Evolutionary conservation across 2,329 filamentous ascomycete genomes (phyloP), one percentile per base, ranked within the genome.

Genomic region (Arachnomyces sp.): DNA sequence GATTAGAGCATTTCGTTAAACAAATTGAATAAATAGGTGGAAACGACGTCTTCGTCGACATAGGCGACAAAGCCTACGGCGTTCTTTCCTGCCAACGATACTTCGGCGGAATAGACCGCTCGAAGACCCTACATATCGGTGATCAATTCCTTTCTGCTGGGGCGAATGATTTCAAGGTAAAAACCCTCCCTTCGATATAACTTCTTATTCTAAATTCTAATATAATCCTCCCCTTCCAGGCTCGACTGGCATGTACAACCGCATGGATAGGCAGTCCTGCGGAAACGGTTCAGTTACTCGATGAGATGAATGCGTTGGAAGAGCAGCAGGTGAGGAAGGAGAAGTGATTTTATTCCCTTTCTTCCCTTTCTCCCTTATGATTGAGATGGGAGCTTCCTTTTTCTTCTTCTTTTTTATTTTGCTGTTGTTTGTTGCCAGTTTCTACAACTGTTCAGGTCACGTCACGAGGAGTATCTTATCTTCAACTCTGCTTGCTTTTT

Each of bases 1-100:
- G 14, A 18, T 35, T 7, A 25, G 11, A 28, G 12, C n/a, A 7
- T 32, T 32, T 13, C n/a, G n/a, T 12, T 16, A 14, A 14, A 5
- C 16, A 43, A 16, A 43, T 7, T 32, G 36, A 30, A 2, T 13
- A 9, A 14, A 2, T 33, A 75, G 71, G 90, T 39, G 92, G 92
- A 8, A 90, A 92, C 46, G 92, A 98, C 61, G 88, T 96, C 31
- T 98, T 98, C 64, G 89, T 98, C 39, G 92, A 98, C 61, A 95
- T 98, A 56, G 92, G 92, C 41, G 92, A 98, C 67, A 98, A 98
- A 68, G 88, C 83, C 39, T 94, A 89, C 84, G 92, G 92, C 48
- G 92, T 98, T 2, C 75, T 85, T 28, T 87, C 89, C 3, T 95
- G 89, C 60, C 92, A 98, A 68, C 77, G 82, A 43, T 95, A 87